Evolutionary conservation across 1,284 basidiomycete genomes (phyloP).

Genomic region (Mycosarcoma mackinlayi): DNA sequence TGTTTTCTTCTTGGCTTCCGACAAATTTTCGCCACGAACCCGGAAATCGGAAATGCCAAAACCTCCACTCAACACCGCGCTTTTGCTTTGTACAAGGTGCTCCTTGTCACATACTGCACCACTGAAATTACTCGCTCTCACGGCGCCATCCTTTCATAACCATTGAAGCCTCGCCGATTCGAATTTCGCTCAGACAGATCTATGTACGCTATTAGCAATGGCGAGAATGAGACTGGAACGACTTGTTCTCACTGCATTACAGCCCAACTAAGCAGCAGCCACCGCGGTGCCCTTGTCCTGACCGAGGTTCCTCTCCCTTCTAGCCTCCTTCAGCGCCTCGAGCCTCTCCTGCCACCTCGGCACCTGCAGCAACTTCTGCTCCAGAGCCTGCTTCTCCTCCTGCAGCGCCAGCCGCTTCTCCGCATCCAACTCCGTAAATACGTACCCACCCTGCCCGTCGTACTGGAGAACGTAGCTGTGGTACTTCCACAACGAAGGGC

Average conservation of each 20-base stretch:
- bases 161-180: too few species aligned
- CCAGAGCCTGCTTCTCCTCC: constrained; percentile 79
- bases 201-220: too few species aligned
- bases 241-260: too few species aligned
- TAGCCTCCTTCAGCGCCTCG: constrained; percentile 74
- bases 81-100: too few species aligned
- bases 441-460: constrained; percentile 73
- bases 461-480: constrained; percentile 85
- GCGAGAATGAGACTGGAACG: too few species aligned
- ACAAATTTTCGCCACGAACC: constrained; percentile 24
- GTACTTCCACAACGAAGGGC: constrained; percentile 89
- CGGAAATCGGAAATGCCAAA: constrained; percentile 21
- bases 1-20: constrained; percentile 17
- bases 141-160: too few species aligned
- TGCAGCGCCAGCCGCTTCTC: constrained; percentile 90
- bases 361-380: constrained; percentile 71
- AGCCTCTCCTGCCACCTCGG: constrained; percentile 84
- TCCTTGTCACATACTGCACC: too few species aligned
- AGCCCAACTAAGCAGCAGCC: constrained; percentile 17
- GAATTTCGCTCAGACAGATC: too few species aligned
- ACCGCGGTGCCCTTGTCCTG: constrained; percentile 24
- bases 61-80: constrained; percentile 22
- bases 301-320: constrained; percentile 27
- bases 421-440: constrained; percentile 88
- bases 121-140: background rate